Percentiles rank a stretch among this genome's conserved stretches.
Conservation (phyloP, 192 early-diverging fungal species). For the Dissophora ornata region DNA sequence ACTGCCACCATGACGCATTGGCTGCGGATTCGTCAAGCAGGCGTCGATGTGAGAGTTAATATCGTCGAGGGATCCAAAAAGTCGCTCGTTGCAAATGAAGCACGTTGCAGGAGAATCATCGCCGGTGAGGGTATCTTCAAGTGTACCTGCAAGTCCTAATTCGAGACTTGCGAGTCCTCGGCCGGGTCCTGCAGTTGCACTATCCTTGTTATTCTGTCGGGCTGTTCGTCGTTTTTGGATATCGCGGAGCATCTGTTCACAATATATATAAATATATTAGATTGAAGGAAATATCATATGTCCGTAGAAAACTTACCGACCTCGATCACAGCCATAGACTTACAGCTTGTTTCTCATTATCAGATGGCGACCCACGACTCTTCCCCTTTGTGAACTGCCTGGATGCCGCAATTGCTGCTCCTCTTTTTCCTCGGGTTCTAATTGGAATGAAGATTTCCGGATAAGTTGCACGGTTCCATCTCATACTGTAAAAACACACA, state of each 20-base stretch:
- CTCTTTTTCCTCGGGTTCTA: constrained; percentile 59
- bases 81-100: constrained; percentile 71
- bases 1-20: constrained; percentile 16
- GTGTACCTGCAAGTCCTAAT: constrained; percentile 12
- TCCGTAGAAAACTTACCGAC: neutral
- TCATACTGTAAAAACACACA: no score
- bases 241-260: constrained; percentile 31
- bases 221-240: constrained; percentile 42
- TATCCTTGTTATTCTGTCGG: constrained; percentile 33
- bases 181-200: constrained; percentile 2
- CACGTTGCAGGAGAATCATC: constrained; percentile 61
- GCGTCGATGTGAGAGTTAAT: constrained; percentile 84
- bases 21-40: constrained; percentile 66
- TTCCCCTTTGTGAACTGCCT: constrained; percentile 63
- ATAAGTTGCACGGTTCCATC: neutral
- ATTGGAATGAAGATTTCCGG: neutral
- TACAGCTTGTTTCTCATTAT: constrained; percentile 39
- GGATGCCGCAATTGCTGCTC: constrained; percentile 66
- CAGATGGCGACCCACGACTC: constrained; percentile 39
- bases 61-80: constrained; percentile 66
- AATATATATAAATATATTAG: neutral
- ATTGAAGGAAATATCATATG: neutral
- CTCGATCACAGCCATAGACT: neutral
- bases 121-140: constrained; percentile 27
- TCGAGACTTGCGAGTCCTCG: constrained; percentile 11